phyloP scores from a whole-genome alignment of 495 filamentous ascomycete species.

The Achaetomiella virescens region DNA sequence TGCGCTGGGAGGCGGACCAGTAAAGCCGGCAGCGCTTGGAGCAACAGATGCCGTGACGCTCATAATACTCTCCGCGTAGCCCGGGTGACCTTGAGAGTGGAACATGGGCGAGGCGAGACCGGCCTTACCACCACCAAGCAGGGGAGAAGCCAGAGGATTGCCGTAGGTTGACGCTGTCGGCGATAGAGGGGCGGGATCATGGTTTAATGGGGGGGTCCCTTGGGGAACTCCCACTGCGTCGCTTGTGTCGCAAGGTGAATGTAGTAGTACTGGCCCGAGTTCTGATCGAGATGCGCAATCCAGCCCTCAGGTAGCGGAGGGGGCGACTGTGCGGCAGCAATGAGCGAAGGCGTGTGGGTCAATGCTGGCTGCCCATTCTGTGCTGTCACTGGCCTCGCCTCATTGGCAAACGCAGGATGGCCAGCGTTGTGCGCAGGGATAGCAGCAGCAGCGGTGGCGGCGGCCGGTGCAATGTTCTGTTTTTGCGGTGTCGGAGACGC shows the following conservation, averaged over 20 bases:
- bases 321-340: slow-evolving; percentile 67
- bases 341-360: slow-evolving; percentile 41
- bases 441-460: slow-evolving; percentile 18
- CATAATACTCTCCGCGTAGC: slow-evolving; percentile 70
- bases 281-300: slow-evolving; percentile 95
- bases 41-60: slow-evolving; percentile 64
- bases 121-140: slow-evolving; percentile 62
- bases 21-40: slow-evolving; percentile 63
- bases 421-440: slow-evolving; percentile 15
- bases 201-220: slow-evolving; percentile 74
- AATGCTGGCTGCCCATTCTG: slow-evolving; percentile 37
- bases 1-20: slow-evolving; percentile 75
- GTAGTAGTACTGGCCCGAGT: slow-evolving; percentile 96
- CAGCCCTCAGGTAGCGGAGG: slow-evolving; percentile 94
- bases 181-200: slow-evolving; percentile 71
- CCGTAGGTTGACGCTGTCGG: slow-evolving; percentile 73
- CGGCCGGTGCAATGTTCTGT: slow-evolving; percentile 13
- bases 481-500: slow-evolving; percentile 15
- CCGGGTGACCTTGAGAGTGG: slow-evolving; percentile 57
- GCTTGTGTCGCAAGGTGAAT: slow-evolving; percentile 94
- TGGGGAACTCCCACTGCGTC: slow-evolving; percentile 98
- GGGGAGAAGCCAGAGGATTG: slow-evolving; percentile 68
- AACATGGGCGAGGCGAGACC: slow-evolving; percentile 72
- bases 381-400: slow-evolving; percentile 45
- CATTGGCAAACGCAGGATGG: slow-evolving; percentile 77